A percentile compares a stretch with the other conserved stretches of the same genome.
Evolutionary conservation across 257 asterid species (phyloP).

Genomic region (Avicennia marina): DNA sequence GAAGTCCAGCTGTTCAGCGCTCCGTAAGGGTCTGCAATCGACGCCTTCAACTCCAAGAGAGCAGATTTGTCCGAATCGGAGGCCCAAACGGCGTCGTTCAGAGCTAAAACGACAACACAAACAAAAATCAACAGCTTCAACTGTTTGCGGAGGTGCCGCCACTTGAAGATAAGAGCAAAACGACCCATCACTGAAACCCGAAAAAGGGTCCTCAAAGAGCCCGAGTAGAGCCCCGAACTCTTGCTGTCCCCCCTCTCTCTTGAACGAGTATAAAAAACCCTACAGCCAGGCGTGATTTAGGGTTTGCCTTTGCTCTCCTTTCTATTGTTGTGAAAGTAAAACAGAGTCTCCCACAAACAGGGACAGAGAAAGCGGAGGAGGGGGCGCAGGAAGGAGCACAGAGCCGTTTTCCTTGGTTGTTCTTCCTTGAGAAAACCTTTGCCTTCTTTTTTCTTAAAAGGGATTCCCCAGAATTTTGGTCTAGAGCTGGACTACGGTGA

Average conservation of each 20-base stretch:
- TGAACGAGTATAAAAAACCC: slow-evolving; percentile 29
- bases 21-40: slow-evolving; percentile 60
- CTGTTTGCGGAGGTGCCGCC: slow-evolving; percentile 44
- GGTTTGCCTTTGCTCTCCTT: background rate
- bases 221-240: slow-evolving; percentile 2
- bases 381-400: no score
- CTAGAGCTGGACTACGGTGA: no score
- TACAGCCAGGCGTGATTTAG: slow-evolving; percentile 47
- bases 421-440: no score
- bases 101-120: slow-evolving; percentile 41
- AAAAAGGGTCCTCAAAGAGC: slow-evolving; percentile 47
- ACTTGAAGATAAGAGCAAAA: slow-evolving; percentile 42
- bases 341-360: no score
- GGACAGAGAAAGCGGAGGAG: no score
- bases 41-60: slow-evolving; percentile 68
- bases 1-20: slow-evolving; percentile 62
- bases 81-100: slow-evolving; percentile 28
- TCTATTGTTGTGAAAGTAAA: no score
- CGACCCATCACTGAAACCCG: slow-evolving; percentile 66
- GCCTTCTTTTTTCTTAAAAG: no score
- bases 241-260: slow-evolving; percentile 3
- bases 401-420: no score
- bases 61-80: slow-evolving; percentile 78
- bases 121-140: slow-evolving; percentile 55
- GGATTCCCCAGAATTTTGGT: no score